Evolutionary conservation across 2,329 filamentous ascomycete species (phyloP), one percentile per base, ranked within the genome.

Genomic region (Lachnellula arida): DNA sequence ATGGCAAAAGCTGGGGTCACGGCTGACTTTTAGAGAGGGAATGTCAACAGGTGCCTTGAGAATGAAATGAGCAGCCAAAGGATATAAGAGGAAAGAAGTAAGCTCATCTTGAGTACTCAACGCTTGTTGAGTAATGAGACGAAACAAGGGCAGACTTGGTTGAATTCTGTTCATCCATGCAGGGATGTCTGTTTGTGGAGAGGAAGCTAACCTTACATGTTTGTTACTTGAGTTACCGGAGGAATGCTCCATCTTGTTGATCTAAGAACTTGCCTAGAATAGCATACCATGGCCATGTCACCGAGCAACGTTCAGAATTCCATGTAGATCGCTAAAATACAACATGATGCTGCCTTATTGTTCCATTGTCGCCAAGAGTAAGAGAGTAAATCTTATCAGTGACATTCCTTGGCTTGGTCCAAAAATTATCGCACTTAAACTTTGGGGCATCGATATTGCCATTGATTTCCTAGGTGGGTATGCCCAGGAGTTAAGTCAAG

Each of bases 221-320:
- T 59, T 51, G 58, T 52, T 58, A 53, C 56, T 59, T 51, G 34
- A 55, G 60, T 39, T 53, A 60, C 57, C 40, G 39, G 52, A 65
- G 62, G 67, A 68, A 68, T 68, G 66, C 64, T 60, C 65, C 60
- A 67, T 66, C 60, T 66, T 57, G 56, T 44, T 46, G 42, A 55
- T 67, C 64, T 60, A 59, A 53, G 43, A 60, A 60, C 54, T 53
- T 58, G 46, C 54, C 46, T 37, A 44, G 48, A 32, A 43, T 22
- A 56, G 54, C 44, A 54, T 32, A 32, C 4, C 28, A 32, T 32
- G 28, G 28, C 28, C 8, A 11, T 32, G 9, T 32, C 28, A 44
- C 48, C 19, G 17, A 42, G 54, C 48, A 53, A 57, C 51, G 43
- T 32, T 32, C 28, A 11, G 28, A 32, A 32, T 32, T 32, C 28